Base-by-base conservation (phyloP, 2,329 filamentous ascomycete genomes). In the Arthrobotrys musiformis region DNA sequence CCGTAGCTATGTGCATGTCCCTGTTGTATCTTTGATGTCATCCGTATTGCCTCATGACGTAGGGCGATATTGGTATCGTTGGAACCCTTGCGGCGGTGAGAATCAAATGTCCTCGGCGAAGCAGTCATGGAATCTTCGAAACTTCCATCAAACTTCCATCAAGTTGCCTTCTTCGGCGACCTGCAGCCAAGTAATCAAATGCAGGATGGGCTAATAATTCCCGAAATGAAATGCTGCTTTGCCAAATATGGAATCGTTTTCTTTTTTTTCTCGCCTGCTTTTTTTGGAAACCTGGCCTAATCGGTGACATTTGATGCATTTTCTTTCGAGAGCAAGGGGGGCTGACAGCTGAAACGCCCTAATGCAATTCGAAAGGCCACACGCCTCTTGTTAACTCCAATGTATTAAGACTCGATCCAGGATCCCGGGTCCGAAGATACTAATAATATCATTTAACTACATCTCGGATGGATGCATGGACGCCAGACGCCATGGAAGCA, bases 101-200 rank as follows among this genome's bases (percentile, higher is more conserved):
- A 40, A 37, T 40, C 33, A 52, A 17, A 28, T 9, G 1, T 42
- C 28, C 22, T 52, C 44, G 52, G 42, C 52, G 70, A 67, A 37
- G 52, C 19, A 44, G n/a, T 9, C 33, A 44, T 56, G 56, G 63
- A 75, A 50, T n/a, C 56, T 60, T 54, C 50, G 37, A 62, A 40
- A 50, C 66, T 61, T 61, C 63, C 35, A 68, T 52, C 19, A 54
- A 54, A 35, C 70, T 75, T 75, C 70, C 52, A 66, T 17, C 28
- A 56, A 70, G 42, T 70, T 77, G 48, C 73, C 66, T 15, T 28
- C 66, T 70, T 77, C 73, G 73, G 73, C 73, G 73, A 77, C 60
- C 50, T 54, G 60, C 62, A 68, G 35, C 13, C 24, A 3, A 33
- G 33, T 56, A 46, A 56, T 54, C 58, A 68, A 58, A 56, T 56